Base-by-base conservation (phyloP, 352 stramenopile genomes). In the Phytopythium mirpurense region DNA sequence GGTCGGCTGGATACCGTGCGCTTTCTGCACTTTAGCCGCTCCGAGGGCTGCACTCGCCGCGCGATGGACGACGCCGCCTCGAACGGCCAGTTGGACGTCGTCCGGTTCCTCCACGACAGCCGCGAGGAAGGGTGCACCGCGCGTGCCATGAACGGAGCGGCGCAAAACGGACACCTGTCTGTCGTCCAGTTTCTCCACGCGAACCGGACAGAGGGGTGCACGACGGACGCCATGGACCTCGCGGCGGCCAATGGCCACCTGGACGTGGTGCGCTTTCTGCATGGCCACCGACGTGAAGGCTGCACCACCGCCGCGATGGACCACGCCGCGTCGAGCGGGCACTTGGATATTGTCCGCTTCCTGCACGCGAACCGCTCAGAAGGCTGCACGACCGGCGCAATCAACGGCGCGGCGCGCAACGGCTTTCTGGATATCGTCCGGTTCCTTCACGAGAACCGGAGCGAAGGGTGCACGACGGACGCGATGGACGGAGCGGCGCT, bases 261-360 rank as follows among this genome's bases (percentile, higher is more conserved):
- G 12, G 52, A 68, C 1, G 49, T 74, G 6, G 57, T 77, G 38
- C 52, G 21, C 0, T 73, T 68, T 50, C 43, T 77, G 27, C 68
- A 77, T 56, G 51, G 65, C 24, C 9, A 65, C 11, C 67, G 67
- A 2, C 51, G 12, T 1, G 67, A 75, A 68, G 60, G 63, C 0
- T 70, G 59, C 24, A 69, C 64, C 15, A 63, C 52, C 16, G 66
- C 60, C 15, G 67, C 67, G 4, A 76, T 76, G 67, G 27, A 76
- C 57, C 45, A 40, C 52, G 67, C 67, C 14, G 63, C 67, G 46
- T 45, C 51, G 8, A 62, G 40, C 24, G 67, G 67, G 5, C 52
- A 70, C 51, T 51, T 77, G 12, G 37, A 65, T 2, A 49, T 71
- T 27, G 58, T 77, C 12, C 26, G 44, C 8, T 73, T 65, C 45